These are phyloP conservation scores for Backusella parvicylindrica DNA, from an alignment of 192 early-diverging fungal species.

Conservation along the genomic window DNA sequence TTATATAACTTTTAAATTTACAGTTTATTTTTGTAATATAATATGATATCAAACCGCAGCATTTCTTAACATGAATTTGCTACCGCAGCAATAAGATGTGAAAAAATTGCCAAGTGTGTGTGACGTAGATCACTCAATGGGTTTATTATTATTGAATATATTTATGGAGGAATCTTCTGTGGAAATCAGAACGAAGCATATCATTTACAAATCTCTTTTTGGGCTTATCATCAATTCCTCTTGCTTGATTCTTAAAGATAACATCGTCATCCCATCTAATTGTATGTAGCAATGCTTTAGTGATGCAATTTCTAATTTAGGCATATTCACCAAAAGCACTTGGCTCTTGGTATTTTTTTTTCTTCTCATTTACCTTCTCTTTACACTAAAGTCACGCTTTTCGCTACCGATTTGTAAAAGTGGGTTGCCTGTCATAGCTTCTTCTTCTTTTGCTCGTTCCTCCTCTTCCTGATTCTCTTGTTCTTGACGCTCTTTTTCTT, in stretches of 20 bases:
- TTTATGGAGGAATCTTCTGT: conserved; percentile 94
- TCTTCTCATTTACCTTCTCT: conserved; percentile 57
- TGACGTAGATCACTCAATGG: background rate
- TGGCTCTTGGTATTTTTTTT: background rate
- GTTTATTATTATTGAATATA: conserved; percentile 64
- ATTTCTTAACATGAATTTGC: background rate
- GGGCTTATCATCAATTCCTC: conserved; percentile 79
- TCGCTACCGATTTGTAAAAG: conserved; percentile 55
- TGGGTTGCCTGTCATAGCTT: conserved; percentile 76
- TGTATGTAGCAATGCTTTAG: background rate
- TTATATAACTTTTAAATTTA: background rate
- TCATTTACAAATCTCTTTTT: conserved; percentile 98
- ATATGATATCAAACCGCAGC: background rate
- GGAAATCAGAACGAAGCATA: conserved; percentile 93
- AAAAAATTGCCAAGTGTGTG: background rate
- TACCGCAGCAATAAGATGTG: background rate
- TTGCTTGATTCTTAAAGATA: conserved; percentile 95
- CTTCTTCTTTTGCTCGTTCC: conserved; percentile 55
- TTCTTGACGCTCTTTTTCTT: conserved; percentile 83
- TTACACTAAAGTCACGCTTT: conserved; percentile 73
- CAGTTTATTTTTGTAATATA: background rate
- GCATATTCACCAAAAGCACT: background rate
- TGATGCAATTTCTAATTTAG: background rate
- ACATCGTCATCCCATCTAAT: conserved; percentile 97
- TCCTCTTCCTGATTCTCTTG: conserved; percentile 53